Evolutionary conservation across 1,139 yeast genomes (phyloP).

Genomic region (Saccharomyces uvarum): DNA sequence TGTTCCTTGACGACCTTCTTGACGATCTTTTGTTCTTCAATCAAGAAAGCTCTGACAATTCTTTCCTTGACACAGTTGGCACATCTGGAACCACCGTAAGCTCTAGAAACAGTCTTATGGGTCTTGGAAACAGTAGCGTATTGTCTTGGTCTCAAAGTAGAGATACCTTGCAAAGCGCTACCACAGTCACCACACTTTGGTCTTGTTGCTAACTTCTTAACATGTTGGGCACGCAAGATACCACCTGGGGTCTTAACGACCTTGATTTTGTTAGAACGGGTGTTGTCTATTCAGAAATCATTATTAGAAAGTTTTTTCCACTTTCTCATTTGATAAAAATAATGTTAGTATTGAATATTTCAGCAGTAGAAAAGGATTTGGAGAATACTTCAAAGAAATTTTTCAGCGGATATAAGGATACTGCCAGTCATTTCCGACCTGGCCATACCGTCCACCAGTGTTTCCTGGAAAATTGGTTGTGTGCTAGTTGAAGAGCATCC

Average conservation of each 20-base stretch:
- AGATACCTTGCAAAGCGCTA: constrained; percentile 79
- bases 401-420: not conserved
- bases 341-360: not conserved
- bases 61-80: constrained; percentile 98
- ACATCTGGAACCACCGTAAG: constrained; percentile 99
- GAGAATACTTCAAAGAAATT: not conserved
- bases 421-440: not conserved
- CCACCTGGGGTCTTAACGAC: constrained; percentile 99
- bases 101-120: constrained; percentile 97
- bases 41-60: constrained; percentile 97
- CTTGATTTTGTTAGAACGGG: constrained; percentile 98
- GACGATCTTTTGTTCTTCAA: constrained; percentile 98
- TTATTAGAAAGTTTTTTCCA: not conserved
- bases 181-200: constrained; percentile 99
- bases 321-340: not conserved
- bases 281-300: constrained; percentile 58
- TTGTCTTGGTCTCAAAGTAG: constrained; percentile 95
- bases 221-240: constrained; percentile 92
- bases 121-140: constrained; percentile 92
- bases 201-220: constrained; percentile 89
- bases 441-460: not conserved
- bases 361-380: not conserved
- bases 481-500: not conserved
- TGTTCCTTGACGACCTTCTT: constrained; percentile 97
- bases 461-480: not conserved